Conservation (phyloP, 306 rosid species). For the Vigna nakashimae region DNA sequence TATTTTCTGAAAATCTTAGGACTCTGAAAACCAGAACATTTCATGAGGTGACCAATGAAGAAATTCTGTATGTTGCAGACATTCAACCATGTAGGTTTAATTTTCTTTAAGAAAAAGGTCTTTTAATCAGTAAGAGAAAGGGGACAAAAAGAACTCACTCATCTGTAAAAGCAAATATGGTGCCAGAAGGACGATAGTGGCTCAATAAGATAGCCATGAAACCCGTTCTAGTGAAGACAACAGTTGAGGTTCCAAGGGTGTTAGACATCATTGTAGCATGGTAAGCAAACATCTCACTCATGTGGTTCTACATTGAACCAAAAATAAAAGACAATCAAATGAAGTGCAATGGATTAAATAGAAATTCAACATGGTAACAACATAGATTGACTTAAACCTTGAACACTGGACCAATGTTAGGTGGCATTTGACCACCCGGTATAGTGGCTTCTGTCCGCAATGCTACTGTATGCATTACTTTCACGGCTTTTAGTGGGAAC, state of each 20-base stretch:
- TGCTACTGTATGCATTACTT: constrained; percentile 98
- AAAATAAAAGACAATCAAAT: constrained; percentile 23
- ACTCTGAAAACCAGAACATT: not conserved
- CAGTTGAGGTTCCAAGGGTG: constrained; percentile 95
- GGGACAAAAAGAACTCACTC: constrained; percentile 69
- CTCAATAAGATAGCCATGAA: constrained; percentile 90
- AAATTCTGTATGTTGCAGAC: not conserved
- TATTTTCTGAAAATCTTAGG: not conserved
- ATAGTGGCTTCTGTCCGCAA: constrained; percentile 92
- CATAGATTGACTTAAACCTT: constrained; percentile 61
- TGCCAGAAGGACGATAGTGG: constrained; percentile 93
- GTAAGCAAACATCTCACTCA: constrained; percentile 99
- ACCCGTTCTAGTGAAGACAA: constrained; percentile 93
- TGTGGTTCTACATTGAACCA: constrained; percentile 72
- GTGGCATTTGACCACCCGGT: constrained; percentile 76
- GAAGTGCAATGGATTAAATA: not conserved
- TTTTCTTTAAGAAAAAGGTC: not conserved
- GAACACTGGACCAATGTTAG: constrained; percentile 88
- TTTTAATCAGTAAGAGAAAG: not conserved
- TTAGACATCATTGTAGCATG: constrained; percentile 99
- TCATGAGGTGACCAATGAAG: not conserved
- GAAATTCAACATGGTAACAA: not conserved
- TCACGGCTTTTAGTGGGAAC: constrained; percentile 92
- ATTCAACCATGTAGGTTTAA: not conserved
- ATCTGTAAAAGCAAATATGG: constrained; percentile 89